Evolutionary conservation across 352 stramenopile genomes (phyloP).

Genomic region (Globisporangium apiculatum): DNA sequence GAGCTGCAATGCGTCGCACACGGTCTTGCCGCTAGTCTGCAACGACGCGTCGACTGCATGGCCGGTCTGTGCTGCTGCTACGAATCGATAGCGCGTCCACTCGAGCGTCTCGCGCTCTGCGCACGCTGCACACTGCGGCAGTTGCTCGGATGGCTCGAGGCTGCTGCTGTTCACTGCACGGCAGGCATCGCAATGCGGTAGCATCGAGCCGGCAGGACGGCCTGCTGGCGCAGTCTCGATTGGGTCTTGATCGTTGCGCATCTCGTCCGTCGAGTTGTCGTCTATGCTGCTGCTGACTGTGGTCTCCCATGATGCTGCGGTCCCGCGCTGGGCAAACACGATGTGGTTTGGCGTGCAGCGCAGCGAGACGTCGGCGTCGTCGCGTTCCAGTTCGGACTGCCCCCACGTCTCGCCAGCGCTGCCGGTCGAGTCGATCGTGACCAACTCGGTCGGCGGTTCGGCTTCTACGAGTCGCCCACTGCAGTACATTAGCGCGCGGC

Average conservation of each 20-base stretch:
- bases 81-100: constrained; percentile 8
- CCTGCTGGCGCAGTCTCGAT: constrained; percentile 5
- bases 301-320: constrained; percentile 5
- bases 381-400: not conserved
- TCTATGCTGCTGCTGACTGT: not conserved
- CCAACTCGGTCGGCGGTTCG: constrained; percentile 4
- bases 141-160: not conserved
- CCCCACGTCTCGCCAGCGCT: not conserved
- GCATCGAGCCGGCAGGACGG: constrained; percentile 7
- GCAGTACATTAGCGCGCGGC: constrained; percentile 3
- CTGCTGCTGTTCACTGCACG: constrained; percentile 1
- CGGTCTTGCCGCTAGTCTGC: not conserved
- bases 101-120: constrained; percentile 3
- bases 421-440: constrained; percentile 4
- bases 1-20: constrained; percentile 5
- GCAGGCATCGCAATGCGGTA: constrained; percentile 7
- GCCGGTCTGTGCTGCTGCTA: constrained; percentile 8
- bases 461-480: constrained; percentile 6
- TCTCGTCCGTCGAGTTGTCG: not conserved
- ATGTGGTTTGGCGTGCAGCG: constrained; percentile 9
- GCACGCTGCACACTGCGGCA: constrained; percentile 5
- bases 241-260: not conserved
- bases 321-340: constrained; percentile 9
- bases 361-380: constrained; percentile 3
- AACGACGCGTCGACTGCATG: constrained; percentile 4